Conservation (phyloP, 129 eudicot species). For the Helianthus tuberosus region DNA sequence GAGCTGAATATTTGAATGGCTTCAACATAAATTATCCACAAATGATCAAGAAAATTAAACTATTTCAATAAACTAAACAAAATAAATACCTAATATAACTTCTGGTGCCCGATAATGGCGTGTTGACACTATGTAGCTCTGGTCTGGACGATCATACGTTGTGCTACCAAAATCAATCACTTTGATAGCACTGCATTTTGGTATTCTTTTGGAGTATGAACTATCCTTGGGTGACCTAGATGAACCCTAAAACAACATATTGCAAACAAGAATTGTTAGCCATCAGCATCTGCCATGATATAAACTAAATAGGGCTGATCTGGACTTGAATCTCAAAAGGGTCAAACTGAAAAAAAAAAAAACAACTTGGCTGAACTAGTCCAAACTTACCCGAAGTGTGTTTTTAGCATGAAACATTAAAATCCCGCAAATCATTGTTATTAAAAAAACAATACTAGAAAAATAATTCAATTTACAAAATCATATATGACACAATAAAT, state of each 20-base stretch:
- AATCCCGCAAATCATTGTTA: neutral
- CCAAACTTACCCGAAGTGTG: neutral
- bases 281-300: neutral
- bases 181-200: constrained; percentile 83
- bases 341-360: neutral
- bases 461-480: neutral
- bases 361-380: neutral
- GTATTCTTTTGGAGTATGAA: constrained; percentile 62
- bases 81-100: constrained; percentile 62
- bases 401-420: neutral
- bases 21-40: neutral
- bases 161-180: constrained; percentile 95
- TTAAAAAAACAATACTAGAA: neutral
- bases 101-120: constrained; percentile 91
- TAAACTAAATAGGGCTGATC: neutral
- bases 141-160: constrained; percentile 52
- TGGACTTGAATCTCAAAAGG: neutral
- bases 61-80: neutral
- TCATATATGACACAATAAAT: neutral
- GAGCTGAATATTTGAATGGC: neutral
- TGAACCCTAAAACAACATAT: constrained; percentile 42
- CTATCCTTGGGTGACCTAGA: constrained; percentile 69
- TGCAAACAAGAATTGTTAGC: neutral
- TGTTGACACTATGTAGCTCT: constrained; percentile 71
- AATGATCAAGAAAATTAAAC: neutral